phyloP scores from a whole-genome alignment of 257 asterid genomes.

The Misopates orontium region DNA sequence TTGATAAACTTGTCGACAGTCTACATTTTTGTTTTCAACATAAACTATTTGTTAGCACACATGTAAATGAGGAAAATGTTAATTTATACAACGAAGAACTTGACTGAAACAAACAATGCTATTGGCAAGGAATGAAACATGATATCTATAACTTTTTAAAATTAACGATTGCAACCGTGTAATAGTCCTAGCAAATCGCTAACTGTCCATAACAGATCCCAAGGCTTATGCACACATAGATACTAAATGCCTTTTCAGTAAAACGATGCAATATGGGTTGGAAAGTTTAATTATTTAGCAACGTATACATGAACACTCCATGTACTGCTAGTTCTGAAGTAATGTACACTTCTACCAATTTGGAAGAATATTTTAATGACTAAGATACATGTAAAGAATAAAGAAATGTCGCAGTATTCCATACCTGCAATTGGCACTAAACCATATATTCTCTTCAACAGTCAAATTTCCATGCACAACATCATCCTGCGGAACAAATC shows the following conservation, averaged over 20 bases:
- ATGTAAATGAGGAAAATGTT: neutral
- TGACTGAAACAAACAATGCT: neutral
- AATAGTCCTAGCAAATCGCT: neutral
- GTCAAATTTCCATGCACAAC: constrained; percentile 94
- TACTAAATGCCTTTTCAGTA: neutral
- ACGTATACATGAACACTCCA: neutral
- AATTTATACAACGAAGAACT: neutral
- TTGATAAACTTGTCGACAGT: constrained; percentile 71
- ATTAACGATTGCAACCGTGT: neutral
- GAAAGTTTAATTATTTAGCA: neutral
- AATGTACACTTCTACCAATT: too few species aligned
- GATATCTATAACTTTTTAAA: neutral
- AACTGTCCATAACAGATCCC: neutral
- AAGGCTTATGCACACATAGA: neutral
- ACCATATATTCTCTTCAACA: constrained; percentile 97
- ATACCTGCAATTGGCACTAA: constrained; percentile 95
- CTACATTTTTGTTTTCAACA: constrained; percentile 53
- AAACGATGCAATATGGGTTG: neutral
- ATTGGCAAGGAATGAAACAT: neutral
- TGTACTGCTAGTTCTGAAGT: neutral
- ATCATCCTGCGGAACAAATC: constrained; percentile 97
- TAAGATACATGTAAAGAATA: neutral
- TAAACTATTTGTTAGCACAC: constrained; percentile 28
- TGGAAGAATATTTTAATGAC: neutral
- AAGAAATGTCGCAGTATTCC: neutral